Base-by-base conservation (phyloP, 2,329 filamentous ascomycete species). In the Cladophialophora immunda region DNA sequence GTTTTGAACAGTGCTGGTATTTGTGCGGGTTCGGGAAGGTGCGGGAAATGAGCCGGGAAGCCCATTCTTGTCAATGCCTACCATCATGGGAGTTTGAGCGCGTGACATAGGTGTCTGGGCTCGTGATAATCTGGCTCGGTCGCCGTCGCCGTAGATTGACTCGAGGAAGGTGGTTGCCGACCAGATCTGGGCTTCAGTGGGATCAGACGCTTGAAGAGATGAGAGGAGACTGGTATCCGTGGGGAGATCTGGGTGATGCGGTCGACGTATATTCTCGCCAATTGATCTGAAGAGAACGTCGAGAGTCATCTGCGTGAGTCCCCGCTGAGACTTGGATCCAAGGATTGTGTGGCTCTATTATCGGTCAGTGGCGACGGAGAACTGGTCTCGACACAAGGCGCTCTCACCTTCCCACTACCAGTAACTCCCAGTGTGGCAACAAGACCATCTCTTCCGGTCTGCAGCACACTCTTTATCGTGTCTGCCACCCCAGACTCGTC, bases 381-480 rank as follows among this genome's bases (percentile, higher is more conserved):
- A 13, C 11, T 25, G 22, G 13, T 15, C 47, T 19, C 19, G 17
- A 17, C 17, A 17, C 30, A 60, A 53, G 6, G 19, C 45, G 60
- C 17, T 34, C 38, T n/a, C 64, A 97, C 94, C 89, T 99, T 99
- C 78, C 95, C 95, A 58, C 94, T 97, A 13, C 95, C 95, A 7
- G 94, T 97, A 52, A 97, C 93, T 17, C 95, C 95, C 65, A 99
- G 80, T 6, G 95, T 98, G 32, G 95, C 95, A 62, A 99, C 82
- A 64, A 98, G 81, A 9, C 92, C 94, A 84, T 98, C 94, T 71
- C 93, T 90, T 19, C 93, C 93, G 70, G 95, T 90, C 58, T 89
- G 87, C 36, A 99, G 77, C 3, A 97, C 93, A 22, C 92, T 93
- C 73, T 94, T 89, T 53, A 97, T 87, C 41, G 66, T 70, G 19